Evolutionary conservation across 2,329 filamentous ascomycete species (phyloP).

Genomic region (Xenoacremonium recifei): DNA sequence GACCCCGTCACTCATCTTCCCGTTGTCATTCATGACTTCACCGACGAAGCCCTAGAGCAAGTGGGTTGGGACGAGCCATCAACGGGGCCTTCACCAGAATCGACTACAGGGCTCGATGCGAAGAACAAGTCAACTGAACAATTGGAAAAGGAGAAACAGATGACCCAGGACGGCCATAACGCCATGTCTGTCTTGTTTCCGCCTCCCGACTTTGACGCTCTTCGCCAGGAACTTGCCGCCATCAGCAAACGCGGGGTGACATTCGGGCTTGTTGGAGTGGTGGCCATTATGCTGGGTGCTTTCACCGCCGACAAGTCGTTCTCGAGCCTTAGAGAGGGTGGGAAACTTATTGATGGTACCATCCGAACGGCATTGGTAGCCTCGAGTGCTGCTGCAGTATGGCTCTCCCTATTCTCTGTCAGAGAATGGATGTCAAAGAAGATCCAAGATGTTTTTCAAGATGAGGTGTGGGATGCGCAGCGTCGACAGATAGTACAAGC

Average conservation of each 20-base stretch:
- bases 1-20: conserved; percentile 72
- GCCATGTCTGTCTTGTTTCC: conserved; percentile 46
- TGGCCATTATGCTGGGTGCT: conserved; percentile 29
- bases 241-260: conserved; percentile 35
- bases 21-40: conserved; percentile 67
- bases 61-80: conserved; percentile 30
- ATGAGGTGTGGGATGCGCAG: conserved; percentile 68
- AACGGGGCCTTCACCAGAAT: conserved; percentile 34
- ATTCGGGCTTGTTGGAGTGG: conserved; percentile 34
- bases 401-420: conserved; percentile 43
- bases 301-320: conserved; percentile 22
- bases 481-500: conserved; percentile 47
- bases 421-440: conserved; percentile 61
- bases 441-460: conserved; percentile 62
- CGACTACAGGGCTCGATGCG: conserved; percentile 36
- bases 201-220: conserved; percentile 45
- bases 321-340: conserved; percentile 6
- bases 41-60: conserved; percentile 54
- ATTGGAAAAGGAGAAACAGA: conserved; percentile 33
- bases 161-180: conserved; percentile 37
- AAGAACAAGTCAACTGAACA: conserved; percentile 40
- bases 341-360: conserved; percentile 19
- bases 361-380: conserved; percentile 27
- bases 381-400: conserved; percentile 25
- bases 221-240: conserved; percentile 31